Conservation (phyloP, 768 basidiomycete genomes). For the Leccinum sublutescens region DNA sequence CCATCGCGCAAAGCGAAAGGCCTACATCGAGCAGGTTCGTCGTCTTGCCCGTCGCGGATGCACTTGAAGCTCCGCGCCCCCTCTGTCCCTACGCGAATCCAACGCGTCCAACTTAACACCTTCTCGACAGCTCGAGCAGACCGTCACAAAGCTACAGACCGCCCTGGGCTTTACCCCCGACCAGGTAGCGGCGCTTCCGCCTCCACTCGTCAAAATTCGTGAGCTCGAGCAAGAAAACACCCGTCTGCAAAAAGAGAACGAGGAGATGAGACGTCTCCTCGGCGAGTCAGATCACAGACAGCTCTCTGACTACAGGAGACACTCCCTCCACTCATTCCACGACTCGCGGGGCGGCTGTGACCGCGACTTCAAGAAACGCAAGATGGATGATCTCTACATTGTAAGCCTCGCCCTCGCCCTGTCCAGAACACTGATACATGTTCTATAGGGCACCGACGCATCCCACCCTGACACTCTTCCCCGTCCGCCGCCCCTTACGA, state of each 20-base stretch:
- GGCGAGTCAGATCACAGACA: constrained; percentile 42
- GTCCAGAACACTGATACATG: not conserved
- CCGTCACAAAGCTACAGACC: constrained; percentile 80
- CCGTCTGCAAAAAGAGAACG: constrained; percentile 68
- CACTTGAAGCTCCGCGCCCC: constrained; percentile 7
- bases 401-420: constrained; percentile 27
- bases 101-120: constrained; percentile 8
- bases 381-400: constrained; percentile 59
- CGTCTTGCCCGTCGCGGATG: constrained; percentile 1
- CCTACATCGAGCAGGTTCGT: constrained; percentile 83
- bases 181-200: constrained; percentile 69
- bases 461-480: constrained; percentile 36
- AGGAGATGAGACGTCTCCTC: constrained; percentile 68
- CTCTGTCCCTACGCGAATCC: constrained; percentile 5
- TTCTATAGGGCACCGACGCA: constrained; percentile 45
- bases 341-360: constrained; percentile 48
- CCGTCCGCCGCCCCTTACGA: constrained; percentile 58
- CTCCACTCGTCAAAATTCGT: constrained; percentile 70
- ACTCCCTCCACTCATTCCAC: constrained; percentile 45
- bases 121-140: constrained; percentile 67
- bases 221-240: constrained; percentile 82
- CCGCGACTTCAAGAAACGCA: constrained; percentile 62
- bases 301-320: constrained; percentile 47
- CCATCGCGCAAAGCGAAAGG: constrained; percentile 90
- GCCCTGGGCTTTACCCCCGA: constrained; percentile 71